Conservation (phyloP, 148 eudicot genomes). For the Fagopyrum homotropicum region DNA sequence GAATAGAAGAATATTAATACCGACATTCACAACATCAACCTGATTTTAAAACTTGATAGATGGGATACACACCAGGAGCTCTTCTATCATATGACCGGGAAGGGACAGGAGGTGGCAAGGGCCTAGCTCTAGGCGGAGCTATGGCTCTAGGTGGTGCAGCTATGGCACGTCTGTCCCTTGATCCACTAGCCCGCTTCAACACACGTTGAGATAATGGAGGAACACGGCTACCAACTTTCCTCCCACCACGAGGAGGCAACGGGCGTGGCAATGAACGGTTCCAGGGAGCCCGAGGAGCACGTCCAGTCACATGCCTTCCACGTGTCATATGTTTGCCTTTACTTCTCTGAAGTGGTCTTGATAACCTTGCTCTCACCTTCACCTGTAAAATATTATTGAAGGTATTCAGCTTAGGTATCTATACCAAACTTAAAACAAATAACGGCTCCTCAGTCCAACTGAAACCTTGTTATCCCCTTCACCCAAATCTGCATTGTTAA, state of each 20-base stretch:
- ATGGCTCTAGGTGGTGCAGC: conserved; percentile 59
- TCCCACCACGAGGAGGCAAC: conserved; percentile 45
- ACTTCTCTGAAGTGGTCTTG: conserved; percentile 87
- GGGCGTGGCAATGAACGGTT: conserved; percentile 56
- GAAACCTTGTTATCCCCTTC: conserved; percentile 80
- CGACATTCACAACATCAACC: neutral
- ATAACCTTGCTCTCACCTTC: conserved; percentile 87
- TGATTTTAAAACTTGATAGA: neutral
- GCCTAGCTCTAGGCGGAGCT: conserved; percentile 50
- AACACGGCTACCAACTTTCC: conserved; percentile 40
- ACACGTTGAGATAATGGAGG: conserved; percentile 50
- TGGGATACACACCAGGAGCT: conserved; percentile 59
- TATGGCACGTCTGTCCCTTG: conserved; percentile 56
- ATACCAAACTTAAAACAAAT: too few species aligned
- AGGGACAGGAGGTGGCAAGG: conserved; percentile 57
- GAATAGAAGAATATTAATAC: neutral
- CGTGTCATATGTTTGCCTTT: conserved; percentile 62
- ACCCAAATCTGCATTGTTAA: conserved; percentile 89
- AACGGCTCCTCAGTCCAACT: neutral
- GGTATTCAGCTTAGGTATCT: too few species aligned
- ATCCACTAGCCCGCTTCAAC: conserved; percentile 50
- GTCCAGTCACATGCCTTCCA: conserved; percentile 43
- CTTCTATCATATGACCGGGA: conserved; percentile 82
- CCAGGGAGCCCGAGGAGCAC: conserved; percentile 66
- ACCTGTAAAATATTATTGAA: conserved; percentile 31